phyloP scores from a whole-genome alignment of 305 asterid species.

The Caryopteris hybrid region DNA sequence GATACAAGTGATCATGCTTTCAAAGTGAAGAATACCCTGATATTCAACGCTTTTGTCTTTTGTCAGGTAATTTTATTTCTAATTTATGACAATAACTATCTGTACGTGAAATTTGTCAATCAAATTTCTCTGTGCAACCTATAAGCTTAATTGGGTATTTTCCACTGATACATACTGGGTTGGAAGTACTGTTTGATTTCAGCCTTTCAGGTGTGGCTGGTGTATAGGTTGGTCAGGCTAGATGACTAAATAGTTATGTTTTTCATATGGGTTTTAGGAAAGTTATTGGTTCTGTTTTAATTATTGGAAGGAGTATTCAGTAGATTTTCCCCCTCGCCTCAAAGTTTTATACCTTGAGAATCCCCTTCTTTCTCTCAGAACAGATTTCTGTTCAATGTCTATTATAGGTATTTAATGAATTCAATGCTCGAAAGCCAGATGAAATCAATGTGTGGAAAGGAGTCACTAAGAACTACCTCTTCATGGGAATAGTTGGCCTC shows the following conservation, averaged over 20 bases:
- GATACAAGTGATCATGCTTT: conserved; percentile 42
- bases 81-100: neutral
- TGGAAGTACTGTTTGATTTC: neutral
- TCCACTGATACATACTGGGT: neutral
- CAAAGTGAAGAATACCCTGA: conserved; percentile 68
- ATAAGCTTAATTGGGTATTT: neutral
- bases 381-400: conserved; percentile 4
- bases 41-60: conserved; percentile 83
- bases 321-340: neutral
- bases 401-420: conserved; percentile 72
- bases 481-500: conserved; percentile 63
- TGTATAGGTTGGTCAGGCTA: neutral
- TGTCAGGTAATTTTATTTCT: conserved; percentile 56
- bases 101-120: neutral
- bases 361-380: too few species aligned
- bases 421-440: conserved; percentile 92
- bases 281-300: neutral
- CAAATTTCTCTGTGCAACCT: neutral
- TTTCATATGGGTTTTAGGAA: neutral
- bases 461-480: conserved; percentile 64
- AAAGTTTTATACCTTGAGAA: too few species aligned
- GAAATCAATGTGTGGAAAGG: conserved; percentile 78
- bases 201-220: too few species aligned
- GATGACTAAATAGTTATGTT: neutral
- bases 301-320: neutral